Percentiles rank a stretch among this genome's conserved stretches.
Conservation (phyloP, 768 basidiomycete genomes). For the Grammothele lineata region DNA sequence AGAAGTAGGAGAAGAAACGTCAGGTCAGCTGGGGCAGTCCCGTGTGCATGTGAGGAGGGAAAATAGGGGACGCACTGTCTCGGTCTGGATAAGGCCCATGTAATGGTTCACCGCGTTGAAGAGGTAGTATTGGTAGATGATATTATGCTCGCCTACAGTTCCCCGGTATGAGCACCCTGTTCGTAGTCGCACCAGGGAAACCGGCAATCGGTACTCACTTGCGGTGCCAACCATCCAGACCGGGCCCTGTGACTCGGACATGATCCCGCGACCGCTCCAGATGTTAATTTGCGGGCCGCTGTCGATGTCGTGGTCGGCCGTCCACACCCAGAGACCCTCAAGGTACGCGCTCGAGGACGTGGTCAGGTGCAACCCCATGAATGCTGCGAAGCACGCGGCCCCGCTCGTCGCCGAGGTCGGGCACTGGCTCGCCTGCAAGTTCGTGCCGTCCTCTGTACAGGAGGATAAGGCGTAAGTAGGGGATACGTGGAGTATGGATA, state of each 20-base stretch:
- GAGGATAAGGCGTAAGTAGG: not conserved
- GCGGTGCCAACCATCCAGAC: constrained; percentile 80
- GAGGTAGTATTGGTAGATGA: constrained; percentile 65
- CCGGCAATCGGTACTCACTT: constrained; percentile 16
- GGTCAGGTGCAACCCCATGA: constrained; percentile 59
- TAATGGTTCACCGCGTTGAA: constrained; percentile 63
- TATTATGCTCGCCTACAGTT: constrained; percentile 54
- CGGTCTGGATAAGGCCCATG: constrained; percentile 70
- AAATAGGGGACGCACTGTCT: constrained; percentile 29
- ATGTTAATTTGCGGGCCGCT: constrained; percentile 47
- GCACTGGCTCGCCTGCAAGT: constrained; percentile 33
- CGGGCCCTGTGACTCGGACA: constrained; percentile 70
- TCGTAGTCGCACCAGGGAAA: too few species aligned
- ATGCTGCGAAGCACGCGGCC: constrained; percentile 57
- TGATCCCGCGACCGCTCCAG: constrained; percentile 64
- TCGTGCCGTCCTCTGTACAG: constrained; percentile 21
- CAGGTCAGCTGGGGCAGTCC: not conserved
- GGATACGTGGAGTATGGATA: not conserved
- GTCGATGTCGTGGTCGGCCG: constrained; percentile 79
- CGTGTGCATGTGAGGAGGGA: too few species aligned
- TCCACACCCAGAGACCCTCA: constrained; percentile 69
- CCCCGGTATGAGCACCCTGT: not conserved
- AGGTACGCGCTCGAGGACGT: constrained; percentile 39
- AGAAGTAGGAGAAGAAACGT: too few species aligned
- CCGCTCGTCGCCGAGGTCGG: constrained; percentile 27